Evolutionary conservation across 2,329 filamentous ascomycete genomes (phyloP).

Genomic region (Herpotrichia juniperi): DNA sequence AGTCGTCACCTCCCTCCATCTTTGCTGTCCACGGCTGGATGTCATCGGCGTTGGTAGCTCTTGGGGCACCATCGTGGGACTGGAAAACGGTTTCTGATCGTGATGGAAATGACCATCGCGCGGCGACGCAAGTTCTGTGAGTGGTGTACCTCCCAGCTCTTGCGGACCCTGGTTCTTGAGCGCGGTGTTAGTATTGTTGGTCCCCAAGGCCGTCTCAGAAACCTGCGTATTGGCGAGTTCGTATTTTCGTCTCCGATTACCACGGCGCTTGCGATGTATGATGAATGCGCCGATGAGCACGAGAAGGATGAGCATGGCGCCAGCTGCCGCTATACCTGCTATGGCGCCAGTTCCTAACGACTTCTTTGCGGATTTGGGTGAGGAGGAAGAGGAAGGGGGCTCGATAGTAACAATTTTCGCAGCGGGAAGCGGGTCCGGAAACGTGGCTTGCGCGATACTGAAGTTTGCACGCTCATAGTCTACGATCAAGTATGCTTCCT

Average conservation of each 20-base stretch:
- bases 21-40: neutral
- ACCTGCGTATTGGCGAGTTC: slow-evolving; percentile 22
- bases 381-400: slow-evolving; percentile 10
- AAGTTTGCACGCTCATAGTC: slow-evolving; percentile 56
- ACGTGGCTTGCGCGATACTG: slow-evolving; percentile 49
- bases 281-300: slow-evolving; percentile 26
- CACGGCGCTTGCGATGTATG: slow-evolving; percentile 26
- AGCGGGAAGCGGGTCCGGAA: slow-evolving; percentile 36
- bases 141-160: slow-evolving; percentile 16
- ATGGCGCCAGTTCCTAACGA: slow-evolving; percentile 35
- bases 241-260: slow-evolving; percentile 14
- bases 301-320: slow-evolving; percentile 21
- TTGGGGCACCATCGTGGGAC: slow-evolving; percentile 27
- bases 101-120: neutral
- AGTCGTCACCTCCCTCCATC: slow-evolving; percentile 32
- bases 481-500: slow-evolving; percentile 64
- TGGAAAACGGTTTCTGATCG: slow-evolving; percentile 26
- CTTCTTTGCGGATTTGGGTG: slow-evolving; percentile 5
- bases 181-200: neutral
- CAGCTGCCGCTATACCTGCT: slow-evolving; percentile 39
- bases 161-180: slow-evolving; percentile 22
- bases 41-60: slow-evolving; percentile 22
- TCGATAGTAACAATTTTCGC: slow-evolving; percentile 35
- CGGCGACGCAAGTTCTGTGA: slow-evolving; percentile 22
- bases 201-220: slow-evolving; percentile 6